Conservation (phyloP, 176 grass and related monocot species). For the Hordeum vulgare region MorexV3_pseudomolecules_assembly NC_058523.1:410097303-410097802, state of each 20-base stretch:
- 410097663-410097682: conserved; percentile 32
- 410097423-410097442: conserved; percentile 76
- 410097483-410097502: conserved; percentile 68
- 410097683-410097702: background rate
- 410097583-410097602: conserved; percentile 71
- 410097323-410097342: conserved; percentile 72
- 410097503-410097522: background rate
- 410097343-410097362: conserved; percentile 71
- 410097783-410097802: background rate
- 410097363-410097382: conserved; percentile 82
- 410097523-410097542: background rate
- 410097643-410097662: conserved; percentile 35
- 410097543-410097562: conserved; percentile 15
- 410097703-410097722: background rate
- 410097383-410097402: conserved; percentile 80
- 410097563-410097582: conserved; percentile 30
- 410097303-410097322: conserved; percentile 77
- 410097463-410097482: conserved; percentile 92
- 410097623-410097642: conserved; percentile 65
- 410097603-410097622: conserved; percentile 82
- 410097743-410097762: background rate
- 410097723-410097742: background rate
- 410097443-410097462: conserved; percentile 89
- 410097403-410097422: conserved; percentile 98
- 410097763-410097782: background rate